Evolutionary conservation across 345 rosid species (phyloP).

Genomic region (Lagerstroemia speciosa): DNA sequence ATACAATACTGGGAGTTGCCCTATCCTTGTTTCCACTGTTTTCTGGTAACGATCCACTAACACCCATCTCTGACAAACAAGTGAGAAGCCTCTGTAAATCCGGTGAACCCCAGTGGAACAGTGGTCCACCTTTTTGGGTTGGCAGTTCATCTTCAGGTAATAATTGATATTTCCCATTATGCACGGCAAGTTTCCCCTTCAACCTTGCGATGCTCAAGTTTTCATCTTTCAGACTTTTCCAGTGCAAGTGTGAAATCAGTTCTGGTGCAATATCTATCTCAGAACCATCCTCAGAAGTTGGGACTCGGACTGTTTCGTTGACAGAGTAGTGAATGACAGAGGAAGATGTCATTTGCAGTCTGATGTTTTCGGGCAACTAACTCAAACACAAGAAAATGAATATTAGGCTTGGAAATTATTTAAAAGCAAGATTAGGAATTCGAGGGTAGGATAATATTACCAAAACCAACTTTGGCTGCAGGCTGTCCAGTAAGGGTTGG

Average conservation of each 20-base stretch:
- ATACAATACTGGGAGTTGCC: constrained; percentile 15
- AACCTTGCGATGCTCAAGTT: constrained; percentile 42
- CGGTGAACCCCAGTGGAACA: constrained; percentile 44
- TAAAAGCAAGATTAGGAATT: neutral
- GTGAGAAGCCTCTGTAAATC: constrained; percentile 36
- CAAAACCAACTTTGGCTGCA: constrained; percentile 64
- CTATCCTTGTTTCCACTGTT: constrained; percentile 18
- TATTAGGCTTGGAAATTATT: neutral
- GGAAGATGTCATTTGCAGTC: constrained; percentile 21
- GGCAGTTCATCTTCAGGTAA: constrained; percentile 24
- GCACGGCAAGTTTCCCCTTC: constrained; percentile 46
- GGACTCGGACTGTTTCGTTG: constrained; percentile 37
- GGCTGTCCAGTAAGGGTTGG: constrained; percentile 33
- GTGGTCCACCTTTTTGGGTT: constrained; percentile 17
- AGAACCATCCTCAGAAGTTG: constrained; percentile 22
- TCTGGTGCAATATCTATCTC: constrained; percentile 50
- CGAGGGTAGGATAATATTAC: constrained; percentile 24
- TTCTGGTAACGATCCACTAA: constrained; percentile 35
- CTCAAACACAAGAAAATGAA: constrained; percentile 3
- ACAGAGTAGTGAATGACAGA: constrained; percentile 32
- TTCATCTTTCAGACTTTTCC: constrained; percentile 35
- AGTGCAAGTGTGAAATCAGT: constrained; percentile 30
- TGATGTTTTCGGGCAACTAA: constrained; percentile 58
- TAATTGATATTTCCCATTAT: constrained; percentile 36
- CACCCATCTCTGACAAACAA: constrained; percentile 40